Evolutionary conservation across 2,329 filamentous ascomycete genomes (phyloP).

Genomic region (Fusarium sp.): DNA sequence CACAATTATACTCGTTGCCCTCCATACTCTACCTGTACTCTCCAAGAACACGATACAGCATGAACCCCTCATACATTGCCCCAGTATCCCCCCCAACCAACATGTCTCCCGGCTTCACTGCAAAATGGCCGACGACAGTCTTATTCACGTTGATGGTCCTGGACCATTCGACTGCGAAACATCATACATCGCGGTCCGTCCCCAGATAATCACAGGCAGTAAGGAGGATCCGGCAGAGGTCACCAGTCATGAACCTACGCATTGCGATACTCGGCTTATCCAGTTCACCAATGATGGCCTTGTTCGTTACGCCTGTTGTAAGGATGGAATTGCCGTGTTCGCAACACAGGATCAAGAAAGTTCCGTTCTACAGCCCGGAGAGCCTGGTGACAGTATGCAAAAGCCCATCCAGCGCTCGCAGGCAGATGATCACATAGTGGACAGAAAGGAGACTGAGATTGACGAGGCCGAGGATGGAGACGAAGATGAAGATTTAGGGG

Average conservation of each 20-base stretch:
- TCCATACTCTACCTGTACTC: background rate
- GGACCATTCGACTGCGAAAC: background rate
- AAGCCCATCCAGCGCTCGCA: background rate
- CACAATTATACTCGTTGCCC: background rate
- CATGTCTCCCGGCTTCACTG: background rate
- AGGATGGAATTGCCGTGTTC: background rate
- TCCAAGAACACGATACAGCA: background rate
- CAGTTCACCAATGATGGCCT: background rate
- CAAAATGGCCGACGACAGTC: background rate
- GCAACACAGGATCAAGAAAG: too few relatives aligned
- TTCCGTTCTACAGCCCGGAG: too few relatives aligned
- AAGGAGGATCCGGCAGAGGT: too few relatives aligned
- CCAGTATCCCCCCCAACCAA: background rate
- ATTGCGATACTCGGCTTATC: background rate
- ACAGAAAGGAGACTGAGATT: background rate
- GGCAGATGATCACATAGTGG: background rate
- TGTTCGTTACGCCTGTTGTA: background rate
- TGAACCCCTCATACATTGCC: background rate
- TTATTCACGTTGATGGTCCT: background rate
- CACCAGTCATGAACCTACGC: too few relatives aligned
- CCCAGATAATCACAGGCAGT: background rate
- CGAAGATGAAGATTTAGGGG: background rate
- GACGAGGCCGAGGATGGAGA: background rate
- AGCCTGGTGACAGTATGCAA: background rate
- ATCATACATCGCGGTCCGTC: background rate